Evolutionary conservation across 495 filamentous ascomycete genomes (phyloP), one percentile per base, ranked within the genome.

Genomic region (Hyphodiscus hymeniophilus): DNA sequence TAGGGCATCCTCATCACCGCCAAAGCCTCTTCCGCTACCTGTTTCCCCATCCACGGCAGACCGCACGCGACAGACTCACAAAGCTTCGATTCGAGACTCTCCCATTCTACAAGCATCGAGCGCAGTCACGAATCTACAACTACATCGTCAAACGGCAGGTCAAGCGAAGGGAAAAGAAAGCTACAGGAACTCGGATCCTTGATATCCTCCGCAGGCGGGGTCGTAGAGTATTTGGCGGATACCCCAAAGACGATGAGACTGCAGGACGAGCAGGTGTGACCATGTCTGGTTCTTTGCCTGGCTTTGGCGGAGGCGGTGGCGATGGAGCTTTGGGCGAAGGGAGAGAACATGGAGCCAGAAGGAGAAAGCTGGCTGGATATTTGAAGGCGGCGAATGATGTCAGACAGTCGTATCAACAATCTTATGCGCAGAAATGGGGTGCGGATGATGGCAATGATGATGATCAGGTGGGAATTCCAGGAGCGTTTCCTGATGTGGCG

Each of bases 361-460:
- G 92, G 49, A 84, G 76, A 63, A 94, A 84, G 73, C 63, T 96
- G 13, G 87, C 84, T 21, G 88, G 84, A 12, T 94, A 90, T 58
- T 64, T 92, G 21, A 87, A 86, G 31, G 88, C 90, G 24, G 94
- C 91, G 16, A 94, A 89, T 54, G 90, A 97, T 65, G 64, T 97
- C 51, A 78, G 88, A 46, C 90, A 96, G 65, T 79, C 82, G 23
- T 98, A 98, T 63, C 80, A 88, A 36, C 89, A 96, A 62, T 73
- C 74, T n/a, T 89, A 89, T 57, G 63, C 70, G 7, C 63, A 73
- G 13, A 73, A 73, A 46, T 77, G 74, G 63, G 47, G 66, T 2
- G 74, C 71, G 11, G 66, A 73, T 12, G 73, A 70, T 16, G 67
- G 73, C 10, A 69, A 74, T 28, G 71, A 82, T 26, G 73, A 80